Percentiles rank a stretch among this genome's conserved stretches.
These are phyloP conservation scores for Nothophaeocryptopus gaeumannii DNA, from an alignment of 2,329 filamentous ascomycete genomes.

Conservation along the genomic window DNA sequence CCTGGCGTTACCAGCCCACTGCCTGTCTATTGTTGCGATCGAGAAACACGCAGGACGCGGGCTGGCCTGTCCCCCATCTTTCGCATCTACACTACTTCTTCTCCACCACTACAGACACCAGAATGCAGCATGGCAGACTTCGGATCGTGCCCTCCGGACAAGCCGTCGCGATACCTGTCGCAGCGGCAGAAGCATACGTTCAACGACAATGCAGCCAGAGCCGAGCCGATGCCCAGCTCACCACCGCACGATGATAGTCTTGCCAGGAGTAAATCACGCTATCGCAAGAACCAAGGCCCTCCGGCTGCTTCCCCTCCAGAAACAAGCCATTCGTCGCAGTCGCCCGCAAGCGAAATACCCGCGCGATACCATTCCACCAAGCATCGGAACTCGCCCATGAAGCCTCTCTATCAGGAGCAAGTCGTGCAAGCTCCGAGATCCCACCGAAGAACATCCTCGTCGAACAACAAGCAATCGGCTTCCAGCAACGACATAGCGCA, in stretches of 20 bases:
- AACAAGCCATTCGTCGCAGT: slow-evolving; percentile 11
- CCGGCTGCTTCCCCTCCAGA: slow-evolving; percentile 10
- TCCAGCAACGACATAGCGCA: slow-evolving; percentile 5
- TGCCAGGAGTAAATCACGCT: slow-evolving; percentile 32
- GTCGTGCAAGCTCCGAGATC: slow-evolving; percentile 15
- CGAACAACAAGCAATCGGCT: slow-evolving; percentile 3
- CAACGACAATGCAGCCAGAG: slow-evolving; percentile 6
- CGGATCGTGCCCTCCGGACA: slow-evolving; percentile 1
- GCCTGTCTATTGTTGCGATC: too few relatives aligned
- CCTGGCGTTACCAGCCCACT: too few relatives aligned
- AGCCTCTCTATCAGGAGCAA: slow-evolving; percentile 18
- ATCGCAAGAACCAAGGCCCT: slow-evolving; percentile 27
- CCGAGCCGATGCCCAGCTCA: slow-evolving; percentile 12
- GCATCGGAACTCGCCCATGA: slow-evolving; percentile 17
- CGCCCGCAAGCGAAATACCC: slow-evolving; percentile 16
- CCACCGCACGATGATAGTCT: slow-evolving; percentile 23
- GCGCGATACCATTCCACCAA: slow-evolving; percentile 23
- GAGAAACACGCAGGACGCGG: neutral
- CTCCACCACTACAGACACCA: neutral
- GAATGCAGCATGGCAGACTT: slow-evolving; percentile 22
- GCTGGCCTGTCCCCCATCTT: neutral
- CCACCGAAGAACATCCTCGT: slow-evolving; percentile 13
- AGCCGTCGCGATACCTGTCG: slow-evolving; percentile 23
- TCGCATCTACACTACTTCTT: too few relatives aligned
- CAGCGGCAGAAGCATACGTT: slow-evolving; percentile 20